Percentiles rank a stretch among this genome's conserved stretches.
Conservation (phyloP, 2,329 filamentous ascomycete species). For the Colletotrichum caudatum region DNA sequence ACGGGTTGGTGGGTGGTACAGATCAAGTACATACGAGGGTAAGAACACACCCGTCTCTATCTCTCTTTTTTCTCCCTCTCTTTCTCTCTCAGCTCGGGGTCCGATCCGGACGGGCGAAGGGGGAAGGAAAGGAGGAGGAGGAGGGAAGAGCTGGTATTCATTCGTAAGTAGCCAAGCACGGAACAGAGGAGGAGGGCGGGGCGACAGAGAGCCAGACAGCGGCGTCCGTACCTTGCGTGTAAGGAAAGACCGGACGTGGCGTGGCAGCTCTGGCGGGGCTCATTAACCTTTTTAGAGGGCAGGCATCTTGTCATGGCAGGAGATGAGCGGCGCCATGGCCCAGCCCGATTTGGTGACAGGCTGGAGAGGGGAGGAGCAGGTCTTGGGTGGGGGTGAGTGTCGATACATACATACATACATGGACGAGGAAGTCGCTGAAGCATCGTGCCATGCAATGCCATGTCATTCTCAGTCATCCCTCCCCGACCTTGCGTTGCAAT, state of each 20-base stretch:
- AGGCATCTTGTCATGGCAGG: slow-evolving; percentile 39
- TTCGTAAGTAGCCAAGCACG: neutral
- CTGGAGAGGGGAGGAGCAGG: neutral
- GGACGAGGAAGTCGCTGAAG: neutral
- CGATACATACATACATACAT: no score
- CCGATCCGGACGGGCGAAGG: slow-evolving; percentile 3
- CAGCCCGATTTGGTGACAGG: slow-evolving; percentile 25
- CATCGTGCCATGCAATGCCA: neutral
- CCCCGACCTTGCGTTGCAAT: no score
- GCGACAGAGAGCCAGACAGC: neutral
- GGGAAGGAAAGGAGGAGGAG: neutral
- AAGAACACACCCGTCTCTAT: neutral
- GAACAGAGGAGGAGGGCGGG: neutral
- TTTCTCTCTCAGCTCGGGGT: slow-evolving; percentile 1
- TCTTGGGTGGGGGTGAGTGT: neutral
- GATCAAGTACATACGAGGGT: slow-evolving; percentile 10
- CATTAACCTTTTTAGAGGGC: slow-evolving; percentile 41
- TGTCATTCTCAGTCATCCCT: neutral
- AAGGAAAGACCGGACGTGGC: slow-evolving; percentile 40
- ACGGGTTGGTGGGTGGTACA: neutral
- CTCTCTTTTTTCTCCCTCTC: neutral
- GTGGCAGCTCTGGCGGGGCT: slow-evolving; percentile 41
- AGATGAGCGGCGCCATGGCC: slow-evolving; percentile 38
- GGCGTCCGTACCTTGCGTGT: slow-evolving; percentile 18
- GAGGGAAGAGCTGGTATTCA: slow-evolving; percentile 15